Evolutionary conservation across 768 basidiomycete species (phyloP).

Genomic region (Naematelia encephala): DNA sequence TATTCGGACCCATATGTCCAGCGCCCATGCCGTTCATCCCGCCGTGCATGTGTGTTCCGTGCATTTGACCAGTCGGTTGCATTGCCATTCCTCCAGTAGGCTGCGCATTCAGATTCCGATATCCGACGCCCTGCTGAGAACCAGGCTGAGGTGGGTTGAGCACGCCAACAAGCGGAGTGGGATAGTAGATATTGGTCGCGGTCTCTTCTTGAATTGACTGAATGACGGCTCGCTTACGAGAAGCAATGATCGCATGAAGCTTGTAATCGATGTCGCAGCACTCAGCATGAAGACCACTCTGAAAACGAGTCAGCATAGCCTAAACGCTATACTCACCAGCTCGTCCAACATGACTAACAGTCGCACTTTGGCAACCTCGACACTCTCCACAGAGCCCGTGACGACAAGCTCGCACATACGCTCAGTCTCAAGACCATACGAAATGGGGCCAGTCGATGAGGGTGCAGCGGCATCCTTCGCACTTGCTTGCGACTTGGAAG

Average conservation of each 20-base stretch:
- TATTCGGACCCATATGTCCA: constrained; percentile 4
- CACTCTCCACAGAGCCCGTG: constrained; percentile 77
- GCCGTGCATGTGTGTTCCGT: constrained; percentile 13
- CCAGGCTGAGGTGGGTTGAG: constrained; percentile 58
- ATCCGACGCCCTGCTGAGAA: constrained; percentile 15
- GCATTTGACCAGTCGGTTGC: constrained; percentile 8
- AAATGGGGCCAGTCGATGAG: constrained; percentile 56
- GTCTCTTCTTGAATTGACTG: constrained; percentile 96
- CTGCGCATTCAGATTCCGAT: constrained; percentile 15
- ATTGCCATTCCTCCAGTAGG: constrained; percentile 14
- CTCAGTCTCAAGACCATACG: constrained; percentile 90
- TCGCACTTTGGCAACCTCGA: constrained; percentile 84
- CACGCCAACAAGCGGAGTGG: constrained; percentile 82
- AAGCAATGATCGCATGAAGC: constrained; percentile 83
- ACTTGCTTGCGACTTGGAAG: neutral
- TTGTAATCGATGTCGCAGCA: constrained; percentile 92
- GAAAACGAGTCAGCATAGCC: constrained; percentile 7
- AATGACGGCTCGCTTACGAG: constrained; percentile 76
- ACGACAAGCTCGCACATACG: constrained; percentile 88
- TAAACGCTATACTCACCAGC: constrained; percentile 60
- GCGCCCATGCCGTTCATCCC: constrained; percentile 19
- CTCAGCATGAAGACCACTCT: constrained; percentile 90
- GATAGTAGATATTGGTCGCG: constrained; percentile 92
- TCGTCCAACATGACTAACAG: constrained; percentile 92
- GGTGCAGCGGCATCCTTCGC: constrained; percentile 6